Evolutionary conservation across 768 basidiomycete species (phyloP).

Genomic region (Sarcodon sp.): DNA sequence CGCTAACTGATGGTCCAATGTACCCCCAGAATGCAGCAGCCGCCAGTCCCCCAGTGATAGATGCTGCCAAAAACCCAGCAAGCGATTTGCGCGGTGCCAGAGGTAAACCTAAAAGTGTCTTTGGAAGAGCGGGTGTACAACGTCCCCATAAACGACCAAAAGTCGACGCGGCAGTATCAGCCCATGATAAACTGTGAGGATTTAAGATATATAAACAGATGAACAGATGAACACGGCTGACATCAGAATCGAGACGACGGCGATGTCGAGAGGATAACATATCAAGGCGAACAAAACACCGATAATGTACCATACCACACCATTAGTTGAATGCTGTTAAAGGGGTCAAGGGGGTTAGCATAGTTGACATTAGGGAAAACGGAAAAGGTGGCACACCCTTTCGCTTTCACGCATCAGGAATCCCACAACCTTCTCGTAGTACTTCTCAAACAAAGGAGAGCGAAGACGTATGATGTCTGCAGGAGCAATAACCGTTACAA

Average conservation of each 20-base stretch:
- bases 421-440: conserved; percentile 63
- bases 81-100: conserved; percentile 75
- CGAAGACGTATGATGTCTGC: conserved; percentile 66
- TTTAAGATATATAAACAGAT: conserved; percentile 1
- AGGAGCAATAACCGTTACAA: conserved; percentile 51
- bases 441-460: conserved; percentile 45
- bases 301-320: conserved; percentile 85
- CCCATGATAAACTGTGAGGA: conserved; percentile 74
- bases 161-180: conserved; percentile 89
- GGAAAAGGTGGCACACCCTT: conserved; percentile 32
- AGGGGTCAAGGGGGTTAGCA: background rate
- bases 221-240: conserved; percentile 21
- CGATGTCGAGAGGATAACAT: conserved; percentile 75
- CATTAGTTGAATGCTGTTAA: conserved; percentile 56
- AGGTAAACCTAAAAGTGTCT: conserved; percentile 37
- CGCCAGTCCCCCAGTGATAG: conserved; percentile 56
- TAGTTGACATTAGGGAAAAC: background rate
- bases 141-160: conserved; percentile 76
- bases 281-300: conserved; percentile 71
- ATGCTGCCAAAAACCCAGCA: conserved; percentile 74
- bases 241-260: conserved; percentile 86
- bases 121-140: conserved; percentile 50
- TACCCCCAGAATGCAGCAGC: conserved; percentile 62
- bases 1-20: conserved; percentile 33
- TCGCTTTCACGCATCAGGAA: conserved; percentile 88